These are phyloP conservation scores for Wilcoxina mikolae DNA, from an alignment of 495 filamentous ascomycete genomes.

Conservation along the genomic window DNA sequence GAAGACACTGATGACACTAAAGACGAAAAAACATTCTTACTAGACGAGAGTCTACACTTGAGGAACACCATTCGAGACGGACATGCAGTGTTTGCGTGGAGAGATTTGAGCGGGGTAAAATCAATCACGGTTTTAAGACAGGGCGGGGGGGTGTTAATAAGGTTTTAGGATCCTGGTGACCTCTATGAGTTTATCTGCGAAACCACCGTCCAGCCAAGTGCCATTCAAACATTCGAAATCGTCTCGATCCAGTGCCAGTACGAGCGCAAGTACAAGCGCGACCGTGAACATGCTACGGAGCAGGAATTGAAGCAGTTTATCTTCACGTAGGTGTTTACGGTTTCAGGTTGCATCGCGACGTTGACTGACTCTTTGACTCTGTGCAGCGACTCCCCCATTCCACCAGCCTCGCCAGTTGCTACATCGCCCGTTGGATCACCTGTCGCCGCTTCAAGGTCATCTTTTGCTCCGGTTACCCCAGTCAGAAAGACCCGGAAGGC, in stretches of 20 bases:
- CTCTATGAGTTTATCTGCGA: slow-evolving; percentile 96
- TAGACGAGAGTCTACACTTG: slow-evolving; percentile 83
- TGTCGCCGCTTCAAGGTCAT: background rate
- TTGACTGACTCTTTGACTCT: background rate
- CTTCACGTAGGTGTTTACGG: slow-evolving; percentile 46
- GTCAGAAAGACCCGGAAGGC: slow-evolving; percentile 17
- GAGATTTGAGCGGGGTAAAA: slow-evolving; percentile 63
- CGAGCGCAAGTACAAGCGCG: slow-evolving; percentile 79
- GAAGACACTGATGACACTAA: slow-evolving; percentile 67
- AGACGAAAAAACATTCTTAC: slow-evolving; percentile 92
- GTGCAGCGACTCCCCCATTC: slow-evolving; percentile 22
- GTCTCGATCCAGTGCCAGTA: slow-evolving; percentile 88
- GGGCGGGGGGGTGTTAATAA: background rate
- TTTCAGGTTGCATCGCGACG: background rate
- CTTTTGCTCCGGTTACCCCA: slow-evolving; percentile 8
- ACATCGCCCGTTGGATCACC: slow-evolving; percentile 8
- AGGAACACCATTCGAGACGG: slow-evolving; percentile 64
- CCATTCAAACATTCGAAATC: slow-evolving; percentile 66
- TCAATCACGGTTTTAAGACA: background rate
- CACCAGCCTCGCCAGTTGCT: slow-evolving; percentile 20
- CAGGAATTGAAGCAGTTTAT: slow-evolving; percentile 65
- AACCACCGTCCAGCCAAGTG: slow-evolving; percentile 46
- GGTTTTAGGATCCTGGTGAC: slow-evolving; percentile 56
- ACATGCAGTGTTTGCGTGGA: slow-evolving; percentile 80
- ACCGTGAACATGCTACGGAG: slow-evolving; percentile 63